Conservation (phyloP, 139 green algal species). For the Chloropicon primus region DNA sequence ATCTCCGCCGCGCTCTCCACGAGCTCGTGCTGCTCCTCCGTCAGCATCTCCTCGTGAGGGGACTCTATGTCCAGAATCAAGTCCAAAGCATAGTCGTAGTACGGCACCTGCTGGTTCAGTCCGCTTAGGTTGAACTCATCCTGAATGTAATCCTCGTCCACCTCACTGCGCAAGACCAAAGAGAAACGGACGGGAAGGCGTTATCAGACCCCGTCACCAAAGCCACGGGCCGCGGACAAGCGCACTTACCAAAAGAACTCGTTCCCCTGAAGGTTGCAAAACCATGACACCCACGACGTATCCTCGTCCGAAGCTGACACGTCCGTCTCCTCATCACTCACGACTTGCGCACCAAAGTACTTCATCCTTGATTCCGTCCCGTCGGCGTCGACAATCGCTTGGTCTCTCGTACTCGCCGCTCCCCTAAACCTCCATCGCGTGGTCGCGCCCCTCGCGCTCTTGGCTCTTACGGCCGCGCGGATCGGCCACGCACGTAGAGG, state of each 20-base stretch:
- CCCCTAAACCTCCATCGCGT: no score
- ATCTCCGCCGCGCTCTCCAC: constrained; percentile 91
- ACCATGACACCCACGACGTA: constrained; percentile 82
- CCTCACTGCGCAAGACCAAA: constrained; percentile 28
- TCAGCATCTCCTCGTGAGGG: constrained; percentile 40
- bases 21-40: constrained; percentile 47
- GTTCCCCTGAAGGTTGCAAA: constrained; percentile 75
- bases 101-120: constrained; percentile 79
- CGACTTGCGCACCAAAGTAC: background rate
- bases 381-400: no score
- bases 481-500: no score
- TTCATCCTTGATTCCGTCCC: no score
- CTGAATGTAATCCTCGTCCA: constrained; percentile 93
- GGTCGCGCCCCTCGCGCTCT: no score
- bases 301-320: constrained; percentile 20
- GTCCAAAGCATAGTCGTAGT: constrained; percentile 96
- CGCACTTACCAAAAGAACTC: constrained; percentile 34
- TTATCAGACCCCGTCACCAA: constrained; percentile 37
- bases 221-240: background rate
- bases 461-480: no score
- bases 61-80: constrained; percentile 87
- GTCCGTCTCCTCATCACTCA: background rate
- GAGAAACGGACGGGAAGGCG: no score
- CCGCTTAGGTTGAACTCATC: constrained; percentile 96
- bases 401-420: no score